phyloP scores from a whole-genome alignment of 495 filamentous ascomycete genomes.

The Copromyces sp. region DNA sequence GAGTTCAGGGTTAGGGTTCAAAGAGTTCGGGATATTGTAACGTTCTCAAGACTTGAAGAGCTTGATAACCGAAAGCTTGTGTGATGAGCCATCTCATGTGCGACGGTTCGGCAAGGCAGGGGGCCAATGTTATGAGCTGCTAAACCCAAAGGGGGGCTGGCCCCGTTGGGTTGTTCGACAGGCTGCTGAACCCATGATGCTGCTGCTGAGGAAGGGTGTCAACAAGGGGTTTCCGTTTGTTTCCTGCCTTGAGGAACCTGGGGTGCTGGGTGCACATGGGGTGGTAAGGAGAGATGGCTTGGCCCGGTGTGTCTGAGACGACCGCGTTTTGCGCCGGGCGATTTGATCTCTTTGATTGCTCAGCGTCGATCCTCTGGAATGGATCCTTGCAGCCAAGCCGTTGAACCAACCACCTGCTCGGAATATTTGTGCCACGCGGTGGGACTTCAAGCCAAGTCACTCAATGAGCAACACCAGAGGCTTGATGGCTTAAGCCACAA shows the following conservation, averaged over 20 bases:
- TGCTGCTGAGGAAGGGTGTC: neutral
- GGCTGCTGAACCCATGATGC: neutral
- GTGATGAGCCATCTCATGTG: neutral
- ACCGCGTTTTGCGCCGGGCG: slow-evolving; percentile 8
- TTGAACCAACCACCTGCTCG: neutral
- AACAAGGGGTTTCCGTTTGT: neutral
- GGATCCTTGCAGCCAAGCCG: slow-evolving; percentile 7
- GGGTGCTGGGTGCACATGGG: neutral
- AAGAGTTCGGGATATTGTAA: neutral
- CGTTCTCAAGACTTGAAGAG: neutral
- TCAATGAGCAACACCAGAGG: neutral
- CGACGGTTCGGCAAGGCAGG: neutral
- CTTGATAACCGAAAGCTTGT: neutral
- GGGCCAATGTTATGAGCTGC: neutral
- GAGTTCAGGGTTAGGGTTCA: neutral
- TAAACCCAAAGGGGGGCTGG: neutral
- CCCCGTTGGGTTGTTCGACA: neutral
- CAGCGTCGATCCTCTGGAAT: slow-evolving; percentile 2
- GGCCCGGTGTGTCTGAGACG: slow-evolving; percentile 1
- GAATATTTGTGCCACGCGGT: neutral
- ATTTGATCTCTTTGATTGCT: slow-evolving; percentile 14
- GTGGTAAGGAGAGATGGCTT: neutral
- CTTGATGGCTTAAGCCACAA: neutral
- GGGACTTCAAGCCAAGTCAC: neutral
- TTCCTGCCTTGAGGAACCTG: neutral